Conservation (phyloP, 1,284 basidiomycete genomes). For the Tilletia indica region DNA sequence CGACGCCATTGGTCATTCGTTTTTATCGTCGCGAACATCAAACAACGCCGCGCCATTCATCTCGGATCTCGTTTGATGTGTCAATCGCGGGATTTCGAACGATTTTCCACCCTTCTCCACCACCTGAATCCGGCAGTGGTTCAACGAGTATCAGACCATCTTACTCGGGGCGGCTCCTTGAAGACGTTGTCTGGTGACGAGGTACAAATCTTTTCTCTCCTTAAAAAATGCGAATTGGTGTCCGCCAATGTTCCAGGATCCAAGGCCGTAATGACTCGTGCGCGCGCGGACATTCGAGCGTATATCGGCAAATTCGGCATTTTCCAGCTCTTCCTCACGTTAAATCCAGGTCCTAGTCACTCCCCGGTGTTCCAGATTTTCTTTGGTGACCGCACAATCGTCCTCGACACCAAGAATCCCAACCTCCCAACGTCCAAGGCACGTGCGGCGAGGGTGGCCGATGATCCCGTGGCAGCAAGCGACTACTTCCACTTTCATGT, state of each 20-base stretch:
- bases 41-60: background rate
- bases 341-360: background rate
- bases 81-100: background rate
- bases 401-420: no score
- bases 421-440: no score
- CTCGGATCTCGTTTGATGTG: background rate
- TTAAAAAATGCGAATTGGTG: background rate
- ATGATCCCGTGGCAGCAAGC: no score
- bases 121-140: background rate
- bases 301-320: background rate
- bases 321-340: background rate
- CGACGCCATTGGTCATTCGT: background rate
- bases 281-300: background rate
- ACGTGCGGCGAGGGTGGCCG: no score
- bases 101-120: background rate
- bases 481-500: no score
- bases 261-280: background rate
- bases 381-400: no score
- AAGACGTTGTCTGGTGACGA: no score
- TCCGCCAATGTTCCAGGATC: conserved; percentile 6
- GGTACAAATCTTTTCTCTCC: no score
- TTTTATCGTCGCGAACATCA: background rate
- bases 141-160: background rate
- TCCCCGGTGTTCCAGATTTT: background rate
- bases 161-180: background rate